Conservation (phyloP, 306 rosid species). For the Styphnolobium japonicum region DNA sequence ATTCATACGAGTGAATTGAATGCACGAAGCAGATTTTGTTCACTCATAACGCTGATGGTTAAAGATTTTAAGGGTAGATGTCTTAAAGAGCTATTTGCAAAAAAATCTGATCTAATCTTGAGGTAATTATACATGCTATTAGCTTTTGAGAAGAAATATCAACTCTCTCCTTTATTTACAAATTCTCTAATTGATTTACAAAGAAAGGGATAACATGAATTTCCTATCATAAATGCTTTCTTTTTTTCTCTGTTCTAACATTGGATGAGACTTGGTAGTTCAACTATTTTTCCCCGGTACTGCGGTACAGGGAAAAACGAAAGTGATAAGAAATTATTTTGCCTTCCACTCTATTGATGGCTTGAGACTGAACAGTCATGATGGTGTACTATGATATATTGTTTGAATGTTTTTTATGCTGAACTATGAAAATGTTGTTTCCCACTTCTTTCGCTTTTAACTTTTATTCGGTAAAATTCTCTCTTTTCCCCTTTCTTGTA, state of each 20-base stretch:
- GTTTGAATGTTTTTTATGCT: background rate
- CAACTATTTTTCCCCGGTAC: background rate
- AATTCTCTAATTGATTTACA: background rate
- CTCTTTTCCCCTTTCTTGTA: background rate
- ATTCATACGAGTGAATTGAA: background rate
- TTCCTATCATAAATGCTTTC: background rate
- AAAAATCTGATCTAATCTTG: background rate
- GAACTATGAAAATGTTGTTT: background rate
- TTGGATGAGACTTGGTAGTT: background rate
- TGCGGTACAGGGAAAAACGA: background rate
- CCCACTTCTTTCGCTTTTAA: background rate
- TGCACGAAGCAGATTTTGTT: background rate
- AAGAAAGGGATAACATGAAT: background rate
- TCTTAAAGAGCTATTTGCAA: background rate
- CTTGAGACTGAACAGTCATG: conserved; percentile 4
- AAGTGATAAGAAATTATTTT: conserved; percentile 8
- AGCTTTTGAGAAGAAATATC: background rate
- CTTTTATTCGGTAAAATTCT: background rate
- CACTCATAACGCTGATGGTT: background rate
- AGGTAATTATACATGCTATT: background rate
- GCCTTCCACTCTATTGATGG: conserved; percentile 23
- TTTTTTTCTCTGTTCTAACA: no score
- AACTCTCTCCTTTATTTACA: background rate
- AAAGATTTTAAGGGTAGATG: background rate
- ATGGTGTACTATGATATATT: conserved; percentile 12